Percentiles rank a stretch among this genome's conserved stretches.
phyloP scores from a whole-genome alignment of 139 green algal species.

The Desmodesmus armatus region DNA sequence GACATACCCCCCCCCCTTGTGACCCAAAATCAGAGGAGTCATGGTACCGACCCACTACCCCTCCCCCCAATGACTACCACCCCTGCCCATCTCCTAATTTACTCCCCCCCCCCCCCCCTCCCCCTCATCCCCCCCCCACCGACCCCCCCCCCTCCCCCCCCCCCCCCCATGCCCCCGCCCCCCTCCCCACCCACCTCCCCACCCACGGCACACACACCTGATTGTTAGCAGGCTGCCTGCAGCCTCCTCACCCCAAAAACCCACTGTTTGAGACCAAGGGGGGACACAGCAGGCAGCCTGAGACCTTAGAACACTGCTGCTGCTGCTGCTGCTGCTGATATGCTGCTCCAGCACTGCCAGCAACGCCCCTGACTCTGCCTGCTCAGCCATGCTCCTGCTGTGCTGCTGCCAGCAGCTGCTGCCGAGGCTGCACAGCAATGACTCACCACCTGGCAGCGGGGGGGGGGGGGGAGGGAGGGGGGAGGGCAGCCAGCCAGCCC shows the following conservation, averaged over 20 bases:
- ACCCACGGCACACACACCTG: conserved; percentile 7
- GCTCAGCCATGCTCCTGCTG: too few relatives aligned
- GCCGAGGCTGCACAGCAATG: conserved; percentile 40
- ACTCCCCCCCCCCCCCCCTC: too few relatives aligned
- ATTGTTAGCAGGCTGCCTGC: background rate
- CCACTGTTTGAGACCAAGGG: conserved; percentile 60
- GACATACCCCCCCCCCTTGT: too few relatives aligned
- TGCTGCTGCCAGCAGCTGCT: conserved; percentile 52
- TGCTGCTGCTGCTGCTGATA: conserved; percentile 20
- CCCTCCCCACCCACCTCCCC: background rate
- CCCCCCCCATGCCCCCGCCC: too few relatives aligned
- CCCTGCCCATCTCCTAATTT: too few relatives aligned
- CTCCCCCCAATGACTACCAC: too few relatives aligned
- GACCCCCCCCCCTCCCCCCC: too few relatives aligned
- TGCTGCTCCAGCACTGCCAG: conserved; percentile 54
- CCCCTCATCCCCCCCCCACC: too few relatives aligned
- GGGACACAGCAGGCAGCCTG: conserved; percentile 25
- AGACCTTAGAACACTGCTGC: background rate
- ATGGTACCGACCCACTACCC: too few relatives aligned
- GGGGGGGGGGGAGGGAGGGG: too few relatives aligned
- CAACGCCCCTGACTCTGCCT: conserved; percentile 65
- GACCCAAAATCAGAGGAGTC: too few relatives aligned
- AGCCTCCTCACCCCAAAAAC: conserved; percentile 64
- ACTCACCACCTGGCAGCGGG: conserved; percentile 61
- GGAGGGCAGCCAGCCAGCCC: too few relatives aligned